Conservation (phyloP, 768 basidiomycete species). For the Boletus sp. region DNA sequence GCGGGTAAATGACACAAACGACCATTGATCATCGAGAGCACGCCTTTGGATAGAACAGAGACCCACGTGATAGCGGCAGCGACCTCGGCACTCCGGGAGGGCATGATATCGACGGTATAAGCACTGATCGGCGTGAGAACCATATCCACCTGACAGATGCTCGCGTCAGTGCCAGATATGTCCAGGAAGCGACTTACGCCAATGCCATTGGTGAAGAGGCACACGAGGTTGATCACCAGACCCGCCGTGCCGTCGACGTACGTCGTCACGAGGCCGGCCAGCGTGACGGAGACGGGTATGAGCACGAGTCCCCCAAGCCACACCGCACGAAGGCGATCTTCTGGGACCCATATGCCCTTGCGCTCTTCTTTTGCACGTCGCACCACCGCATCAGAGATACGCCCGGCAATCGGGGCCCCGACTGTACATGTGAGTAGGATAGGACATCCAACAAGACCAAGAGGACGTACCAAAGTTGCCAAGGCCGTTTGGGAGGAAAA, state of each 20-base stretch:
- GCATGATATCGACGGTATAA: conserved; percentile 60
- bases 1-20: neutral
- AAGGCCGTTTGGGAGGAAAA: conserved; percentile 27
- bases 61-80: conserved; percentile 55
- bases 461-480: conserved; percentile 22
- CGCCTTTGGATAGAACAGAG: neutral
- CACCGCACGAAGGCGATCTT: conserved; percentile 60
- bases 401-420: conserved; percentile 58
- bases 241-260: conserved; percentile 51
- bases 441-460: neutral
- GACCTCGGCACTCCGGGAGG: conserved; percentile 58
- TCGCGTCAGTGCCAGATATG: neutral
- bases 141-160: conserved; percentile 45
- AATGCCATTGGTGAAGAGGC: conserved; percentile 60
- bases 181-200: conserved; percentile 42
- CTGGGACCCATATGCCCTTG: conserved; percentile 59
- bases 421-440: conserved; percentile 33
- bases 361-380: conserved; percentile 46
- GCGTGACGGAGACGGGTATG: conserved; percentile 49
- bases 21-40: neutral
- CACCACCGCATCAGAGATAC: conserved; percentile 54
- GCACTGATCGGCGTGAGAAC: conserved; percentile 53
- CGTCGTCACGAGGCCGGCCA: conserved; percentile 47
- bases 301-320: conserved; percentile 45
- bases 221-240: conserved; percentile 47